Percentiles rank a stretch among this genome's conserved stretches.
Evolutionary conservation across 805 yeast species (phyloP).

Genomic region (Torulaspora gathmanii): DNA sequence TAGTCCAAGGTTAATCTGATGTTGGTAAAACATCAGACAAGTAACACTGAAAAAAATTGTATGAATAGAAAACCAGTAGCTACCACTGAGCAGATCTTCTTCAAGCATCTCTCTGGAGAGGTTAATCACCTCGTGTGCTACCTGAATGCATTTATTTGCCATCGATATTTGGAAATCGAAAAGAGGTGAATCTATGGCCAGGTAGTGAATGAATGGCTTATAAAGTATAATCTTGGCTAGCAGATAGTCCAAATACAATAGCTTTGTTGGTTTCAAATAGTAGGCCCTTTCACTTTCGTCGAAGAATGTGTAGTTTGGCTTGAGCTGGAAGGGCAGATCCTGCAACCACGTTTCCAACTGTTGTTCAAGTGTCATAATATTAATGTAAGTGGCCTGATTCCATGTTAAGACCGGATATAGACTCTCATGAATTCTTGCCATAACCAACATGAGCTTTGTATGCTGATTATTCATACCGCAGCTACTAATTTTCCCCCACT

Average conservation of each 20-base stretch:
- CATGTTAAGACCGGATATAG: constrained; percentile 13
- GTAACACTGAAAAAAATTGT: constrained; percentile 87
- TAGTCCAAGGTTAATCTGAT: constrained; percentile 13
- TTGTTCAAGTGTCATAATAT: constrained; percentile 59
- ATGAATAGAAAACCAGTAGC: constrained; percentile 88
- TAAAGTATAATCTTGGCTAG: constrained; percentile 78
- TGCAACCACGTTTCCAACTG: constrained; percentile 71
- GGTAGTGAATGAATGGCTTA: constrained; percentile 83
- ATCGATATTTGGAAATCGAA: constrained; percentile 59
- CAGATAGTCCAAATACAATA: constrained; percentile 64
- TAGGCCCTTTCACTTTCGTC: constrained; percentile 37
- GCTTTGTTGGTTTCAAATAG: constrained; percentile 68
- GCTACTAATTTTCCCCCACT: constrained; percentile 56
- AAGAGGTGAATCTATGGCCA: constrained; percentile 46
- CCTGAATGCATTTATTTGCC: constrained; percentile 79
- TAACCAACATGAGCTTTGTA: constrained; percentile 64
- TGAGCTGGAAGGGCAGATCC: constrained; percentile 62
- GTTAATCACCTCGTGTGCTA: constrained; percentile 76
- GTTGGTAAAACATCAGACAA: constrained; percentile 60
- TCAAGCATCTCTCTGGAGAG: constrained; percentile 76
- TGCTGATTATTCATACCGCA: constrained; percentile 83
- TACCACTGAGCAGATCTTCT: constrained; percentile 67
- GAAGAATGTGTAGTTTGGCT: constrained; percentile 67
- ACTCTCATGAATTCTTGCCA: constrained; percentile 32
- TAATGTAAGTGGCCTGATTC: constrained; percentile 16